phyloP scores from a whole-genome alignment of 1,139 yeast species.

The Pichia norvegensis region DNA sequence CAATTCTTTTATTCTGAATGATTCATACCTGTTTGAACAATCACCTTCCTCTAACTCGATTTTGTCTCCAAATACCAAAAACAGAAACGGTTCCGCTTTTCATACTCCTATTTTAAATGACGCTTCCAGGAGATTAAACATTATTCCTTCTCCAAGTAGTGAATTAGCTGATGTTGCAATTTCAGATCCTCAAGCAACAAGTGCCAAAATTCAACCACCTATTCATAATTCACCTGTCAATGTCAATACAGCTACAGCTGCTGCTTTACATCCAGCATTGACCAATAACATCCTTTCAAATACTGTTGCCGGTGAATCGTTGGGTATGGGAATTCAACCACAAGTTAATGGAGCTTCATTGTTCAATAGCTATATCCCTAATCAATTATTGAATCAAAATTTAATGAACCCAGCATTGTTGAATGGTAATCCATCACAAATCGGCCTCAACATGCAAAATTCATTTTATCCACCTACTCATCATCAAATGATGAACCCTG shows the following conservation, averaged over 20 bases:
- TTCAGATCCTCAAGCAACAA: constrained; percentile 8
- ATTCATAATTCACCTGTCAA: background rate
- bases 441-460: constrained; percentile 6
- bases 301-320: constrained; percentile 20
- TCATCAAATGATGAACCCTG: background rate
- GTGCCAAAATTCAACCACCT: background rate
- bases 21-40: constrained; percentile 12
- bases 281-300: constrained; percentile 22
- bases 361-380: constrained; percentile 9
- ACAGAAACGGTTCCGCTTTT: constrained; percentile 10
- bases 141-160: constrained; percentile 17
- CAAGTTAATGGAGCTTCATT: constrained; percentile 2
- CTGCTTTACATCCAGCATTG: constrained; percentile 18
- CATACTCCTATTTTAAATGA: constrained; percentile 24
- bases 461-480: constrained; percentile 2
- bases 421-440: constrained; percentile 5
- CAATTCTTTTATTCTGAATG: constrained; percentile 10
- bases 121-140: constrained; percentile 23
- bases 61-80: constrained; percentile 12
- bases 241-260: background rate
- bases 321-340: constrained; percentile 22
- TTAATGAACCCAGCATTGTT: constrained; percentile 6
- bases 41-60: constrained; percentile 9
- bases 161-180: constrained; percentile 5
- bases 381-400: constrained; percentile 11